phyloP scores from a whole-genome alignment of 208 protist genomes.

The Acanthamoeba culbertsoni region DNA sequence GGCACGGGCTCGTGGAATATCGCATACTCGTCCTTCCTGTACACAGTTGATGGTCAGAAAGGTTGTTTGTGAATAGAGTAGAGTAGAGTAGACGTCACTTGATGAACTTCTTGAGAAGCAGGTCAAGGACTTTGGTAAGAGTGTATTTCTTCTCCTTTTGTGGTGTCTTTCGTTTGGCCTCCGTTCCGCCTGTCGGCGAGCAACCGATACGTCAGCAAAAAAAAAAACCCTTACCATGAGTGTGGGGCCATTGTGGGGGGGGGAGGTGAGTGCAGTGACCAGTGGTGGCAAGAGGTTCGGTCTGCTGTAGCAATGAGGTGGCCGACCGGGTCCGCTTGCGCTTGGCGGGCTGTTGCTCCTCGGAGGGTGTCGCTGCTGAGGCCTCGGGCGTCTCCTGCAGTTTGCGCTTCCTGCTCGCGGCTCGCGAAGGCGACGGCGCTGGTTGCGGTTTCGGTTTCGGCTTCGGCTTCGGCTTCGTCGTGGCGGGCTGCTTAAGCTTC shows the following conservation, averaged over 20 bases:
- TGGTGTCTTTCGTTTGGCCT: too few species aligned
- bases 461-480: background rate
- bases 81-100: background rate
- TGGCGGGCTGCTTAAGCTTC: background rate
- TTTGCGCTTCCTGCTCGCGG: background rate
- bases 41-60: background rate
- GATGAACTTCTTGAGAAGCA: background rate
- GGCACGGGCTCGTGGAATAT: slow-evolving; percentile 40
- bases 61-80: background rate
- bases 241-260: too few species aligned
- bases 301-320: background rate
- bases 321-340: background rate
- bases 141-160: background rate
- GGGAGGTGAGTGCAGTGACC: too few species aligned
- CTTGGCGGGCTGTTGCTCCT: background rate
- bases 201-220: background rate
- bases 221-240: background rate
- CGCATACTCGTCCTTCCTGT: slow-evolving; percentile 23
- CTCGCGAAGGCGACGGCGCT: background rate
- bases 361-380: background rate
- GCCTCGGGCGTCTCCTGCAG: background rate
- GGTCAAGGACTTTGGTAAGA: background rate
- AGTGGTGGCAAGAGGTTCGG: background rate
- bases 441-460: too few species aligned
- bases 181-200: background rate